These are phyloP conservation scores for Ceratobasidium sp. DNA, from an alignment of 1,284 basidiomycete genomes.

Conservation along the genomic window DNA sequence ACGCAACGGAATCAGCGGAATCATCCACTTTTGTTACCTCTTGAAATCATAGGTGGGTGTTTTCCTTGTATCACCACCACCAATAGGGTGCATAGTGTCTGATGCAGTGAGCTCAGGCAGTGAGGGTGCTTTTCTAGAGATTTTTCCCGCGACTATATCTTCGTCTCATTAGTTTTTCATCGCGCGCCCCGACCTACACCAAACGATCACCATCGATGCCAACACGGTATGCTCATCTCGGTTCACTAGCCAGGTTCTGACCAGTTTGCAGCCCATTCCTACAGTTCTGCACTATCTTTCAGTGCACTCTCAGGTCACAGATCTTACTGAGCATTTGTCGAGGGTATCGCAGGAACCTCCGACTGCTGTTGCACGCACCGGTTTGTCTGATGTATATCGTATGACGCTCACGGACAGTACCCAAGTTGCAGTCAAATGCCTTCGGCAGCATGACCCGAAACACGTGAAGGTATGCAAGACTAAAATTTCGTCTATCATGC, in stretches of 20 bases:
- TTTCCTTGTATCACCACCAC: no score
- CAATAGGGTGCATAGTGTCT: no score
- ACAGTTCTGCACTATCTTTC: background rate
- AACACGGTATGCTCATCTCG: background rate
- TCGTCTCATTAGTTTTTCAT: background rate
- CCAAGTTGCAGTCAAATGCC: no score
- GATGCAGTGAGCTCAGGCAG: no score
- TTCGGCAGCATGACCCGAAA: no score
- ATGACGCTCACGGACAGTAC: background rate
- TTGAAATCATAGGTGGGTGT: no score
- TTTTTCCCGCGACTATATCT: no score
- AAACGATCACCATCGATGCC: background rate
- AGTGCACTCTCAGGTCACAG: background rate
- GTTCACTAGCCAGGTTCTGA: background rate
- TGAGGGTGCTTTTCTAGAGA: no score
- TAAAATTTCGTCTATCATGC: no score
- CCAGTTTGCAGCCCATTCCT: background rate
- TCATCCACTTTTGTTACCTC: no score
- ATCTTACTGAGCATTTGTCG: conserved; percentile 1
- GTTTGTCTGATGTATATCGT: background rate
- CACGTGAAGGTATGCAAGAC: no score
- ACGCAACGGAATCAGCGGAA: no score
- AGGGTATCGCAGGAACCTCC: background rate
- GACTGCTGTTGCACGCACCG: background rate
- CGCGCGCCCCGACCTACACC: background rate